A percentile compares a stretch with the other conserved stretches of the same genome.
Evolutionary conservation across 192 early-diverging fungal genomes (phyloP).

Genomic region (Coemansia sp.): DNA sequence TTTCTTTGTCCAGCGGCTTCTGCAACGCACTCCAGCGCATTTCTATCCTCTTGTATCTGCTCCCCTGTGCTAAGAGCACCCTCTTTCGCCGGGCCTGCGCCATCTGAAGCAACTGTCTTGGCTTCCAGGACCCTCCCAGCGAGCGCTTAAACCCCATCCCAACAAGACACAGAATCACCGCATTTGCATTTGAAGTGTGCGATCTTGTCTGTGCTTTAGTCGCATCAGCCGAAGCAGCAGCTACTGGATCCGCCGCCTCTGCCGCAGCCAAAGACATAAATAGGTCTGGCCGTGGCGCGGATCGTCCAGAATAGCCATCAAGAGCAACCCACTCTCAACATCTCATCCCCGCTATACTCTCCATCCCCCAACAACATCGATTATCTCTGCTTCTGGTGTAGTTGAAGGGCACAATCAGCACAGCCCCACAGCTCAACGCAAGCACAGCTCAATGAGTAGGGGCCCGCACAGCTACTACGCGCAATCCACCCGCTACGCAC

Average conservation of each 20-base stretch:
- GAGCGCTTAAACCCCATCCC: not conserved
- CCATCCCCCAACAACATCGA: not conserved
- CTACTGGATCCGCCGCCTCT: conserved; percentile 1
- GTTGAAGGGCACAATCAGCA: not conserved
- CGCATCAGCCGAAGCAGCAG: conserved; percentile 5
- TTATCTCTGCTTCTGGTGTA: conserved; percentile 1
- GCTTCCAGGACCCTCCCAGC: not conserved
- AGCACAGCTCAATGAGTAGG: too few relatives aligned
- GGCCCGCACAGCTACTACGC: too few relatives aligned
- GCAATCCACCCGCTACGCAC: not conserved
- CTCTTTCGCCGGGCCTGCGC: not conserved
- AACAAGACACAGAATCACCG: not conserved
- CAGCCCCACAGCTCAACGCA: too few relatives aligned
- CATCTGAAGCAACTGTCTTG: not conserved
- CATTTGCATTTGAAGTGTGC: not conserved
- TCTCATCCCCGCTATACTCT: not conserved
- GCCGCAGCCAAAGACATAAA: conserved; percentile 1
- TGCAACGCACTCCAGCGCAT: not conserved
- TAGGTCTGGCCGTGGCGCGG: not conserved
- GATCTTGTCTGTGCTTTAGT: conserved; percentile 2
- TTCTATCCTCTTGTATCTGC: conserved; percentile 4
- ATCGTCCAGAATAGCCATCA: not conserved
- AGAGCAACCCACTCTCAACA: not conserved
- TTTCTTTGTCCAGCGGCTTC: conserved; percentile 7
- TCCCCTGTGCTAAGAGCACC: not conserved